Percentiles rank a stretch among this genome's conserved stretches.
phyloP scores from a whole-genome alignment of 139 green algal genomes.

The Klebsormidium nitens region DNA sequence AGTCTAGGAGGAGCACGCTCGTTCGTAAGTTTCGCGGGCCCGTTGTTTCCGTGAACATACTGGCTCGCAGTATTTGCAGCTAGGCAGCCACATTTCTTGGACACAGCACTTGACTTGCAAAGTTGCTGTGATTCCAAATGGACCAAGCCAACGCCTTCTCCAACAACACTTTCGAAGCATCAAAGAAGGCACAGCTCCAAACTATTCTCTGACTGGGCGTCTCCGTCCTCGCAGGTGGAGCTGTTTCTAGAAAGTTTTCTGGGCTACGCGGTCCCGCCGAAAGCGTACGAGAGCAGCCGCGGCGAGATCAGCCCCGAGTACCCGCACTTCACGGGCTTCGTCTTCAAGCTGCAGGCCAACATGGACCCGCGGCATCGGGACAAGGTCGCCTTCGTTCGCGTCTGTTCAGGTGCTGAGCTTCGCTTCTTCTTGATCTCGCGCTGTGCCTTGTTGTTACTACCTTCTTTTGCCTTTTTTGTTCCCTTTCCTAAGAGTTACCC shows the following conservation, averaged over 20 bases:
- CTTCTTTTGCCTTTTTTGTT: too few relatives aligned
- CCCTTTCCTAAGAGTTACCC: too few relatives aligned
- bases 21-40: too few relatives aligned
- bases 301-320: conserved; percentile 43
- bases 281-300: conserved; percentile 22
- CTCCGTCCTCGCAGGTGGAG: conserved; percentile 47
- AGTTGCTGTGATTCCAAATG: too few relatives aligned
- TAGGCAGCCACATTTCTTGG: too few relatives aligned
- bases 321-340: conserved; percentile 56
- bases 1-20: too few relatives aligned
- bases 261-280: conserved; percentile 31
- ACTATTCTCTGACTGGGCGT: background rate
- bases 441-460: background rate
- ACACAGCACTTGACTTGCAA: too few relatives aligned
- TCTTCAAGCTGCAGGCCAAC: conserved; percentile 75
- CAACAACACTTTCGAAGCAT: conserved; percentile 2
- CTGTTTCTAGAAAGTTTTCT: conserved; percentile 64
- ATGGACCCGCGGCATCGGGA: conserved; percentile 74
- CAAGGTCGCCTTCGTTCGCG: conserved; percentile 54
- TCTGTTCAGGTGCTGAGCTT: conserved; percentile 38
- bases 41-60: too few relatives aligned
- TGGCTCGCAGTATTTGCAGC: too few relatives aligned
- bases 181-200: background rate
- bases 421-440: background rate
- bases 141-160: too few relatives aligned